Percentiles rank a stretch among this genome's conserved stretches.
These are phyloP conservation scores for Chytriomyces sp. DNA, from an alignment of 192 early-diverging fungal species.

Conservation along the genomic window DNA sequence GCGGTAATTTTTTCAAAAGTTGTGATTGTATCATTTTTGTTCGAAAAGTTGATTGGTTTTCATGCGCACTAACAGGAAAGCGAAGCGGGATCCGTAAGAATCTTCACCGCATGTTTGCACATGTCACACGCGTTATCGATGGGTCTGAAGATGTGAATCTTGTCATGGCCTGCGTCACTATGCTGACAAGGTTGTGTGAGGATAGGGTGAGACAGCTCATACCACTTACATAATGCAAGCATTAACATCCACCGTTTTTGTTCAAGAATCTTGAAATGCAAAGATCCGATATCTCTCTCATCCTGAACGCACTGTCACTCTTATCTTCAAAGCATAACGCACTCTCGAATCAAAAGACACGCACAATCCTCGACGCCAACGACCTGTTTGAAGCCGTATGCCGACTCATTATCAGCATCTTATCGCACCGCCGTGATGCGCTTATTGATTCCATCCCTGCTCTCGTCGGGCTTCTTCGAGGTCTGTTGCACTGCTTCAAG, in stretches of 20 bases:
- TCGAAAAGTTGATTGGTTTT: not conserved
- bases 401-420: conserved; percentile 52
- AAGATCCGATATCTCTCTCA: conserved; percentile 50
- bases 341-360: conserved; percentile 14
- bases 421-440: conserved; percentile 55
- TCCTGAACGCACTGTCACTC: conserved; percentile 43
- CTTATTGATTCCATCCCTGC: conserved; percentile 55
- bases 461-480: conserved; percentile 57
- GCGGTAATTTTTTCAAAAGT: not conserved
- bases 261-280: conserved; percentile 46
- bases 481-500: conserved; percentile 65
- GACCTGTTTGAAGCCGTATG: conserved; percentile 56
- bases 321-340: conserved; percentile 15
- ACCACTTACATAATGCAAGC: not conserved
- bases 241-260: not conserved
- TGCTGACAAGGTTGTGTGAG: conserved; percentile 23
- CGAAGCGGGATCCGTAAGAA: conserved; percentile 4
- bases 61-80: conserved; percentile 9
- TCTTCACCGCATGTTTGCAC: conserved; percentile 14
- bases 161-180: not conserved
- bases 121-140: conserved; percentile 2
- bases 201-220: conserved; percentile 11
- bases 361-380: conserved; percentile 36
- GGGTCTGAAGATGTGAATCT: conserved; percentile 8
- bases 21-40: not conserved